Conservation (phyloP, 805 yeast species). For the Pichia thaimueangensis region DNA sequence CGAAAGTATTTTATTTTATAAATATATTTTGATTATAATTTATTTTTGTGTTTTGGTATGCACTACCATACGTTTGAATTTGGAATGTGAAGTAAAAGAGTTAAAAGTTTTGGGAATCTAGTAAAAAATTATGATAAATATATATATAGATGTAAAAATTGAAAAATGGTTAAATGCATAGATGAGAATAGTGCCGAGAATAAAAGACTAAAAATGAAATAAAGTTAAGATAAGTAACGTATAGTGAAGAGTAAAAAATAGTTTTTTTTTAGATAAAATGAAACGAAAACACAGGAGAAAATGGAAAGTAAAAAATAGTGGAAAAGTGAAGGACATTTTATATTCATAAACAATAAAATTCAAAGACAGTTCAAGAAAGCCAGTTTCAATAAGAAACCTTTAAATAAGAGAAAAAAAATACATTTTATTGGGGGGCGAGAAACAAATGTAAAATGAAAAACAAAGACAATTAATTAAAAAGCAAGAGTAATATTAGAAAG, state of each 20-base stretch:
- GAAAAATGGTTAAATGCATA: too few relatives aligned
- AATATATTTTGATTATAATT: too few relatives aligned
- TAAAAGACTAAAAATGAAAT: too few relatives aligned
- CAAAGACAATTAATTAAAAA: background rate
- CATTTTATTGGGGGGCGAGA: background rate
- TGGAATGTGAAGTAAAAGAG: background rate
- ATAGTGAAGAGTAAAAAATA: too few relatives aligned
- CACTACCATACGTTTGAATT: too few relatives aligned
- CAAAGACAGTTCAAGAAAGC: constrained; percentile 1
- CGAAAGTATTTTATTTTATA: too few relatives aligned
- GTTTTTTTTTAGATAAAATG: too few relatives aligned
- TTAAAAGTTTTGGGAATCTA: background rate
- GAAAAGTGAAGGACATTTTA: background rate
- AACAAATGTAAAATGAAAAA: background rate
- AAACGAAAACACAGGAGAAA: background rate
- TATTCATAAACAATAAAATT: too few relatives aligned
- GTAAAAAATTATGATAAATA: too few relatives aligned
- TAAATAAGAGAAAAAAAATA: background rate
- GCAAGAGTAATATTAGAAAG: background rate
- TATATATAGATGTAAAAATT: too few relatives aligned
- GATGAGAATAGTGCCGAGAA: too few relatives aligned
- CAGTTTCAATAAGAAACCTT: constrained; percentile 4
- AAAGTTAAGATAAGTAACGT: background rate
- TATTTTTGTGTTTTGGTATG: too few relatives aligned
- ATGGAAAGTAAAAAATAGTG: background rate